Conservation (phyloP, 2,329 filamentous ascomycete species). For the Pestalotiopsis sp. region DNA sequence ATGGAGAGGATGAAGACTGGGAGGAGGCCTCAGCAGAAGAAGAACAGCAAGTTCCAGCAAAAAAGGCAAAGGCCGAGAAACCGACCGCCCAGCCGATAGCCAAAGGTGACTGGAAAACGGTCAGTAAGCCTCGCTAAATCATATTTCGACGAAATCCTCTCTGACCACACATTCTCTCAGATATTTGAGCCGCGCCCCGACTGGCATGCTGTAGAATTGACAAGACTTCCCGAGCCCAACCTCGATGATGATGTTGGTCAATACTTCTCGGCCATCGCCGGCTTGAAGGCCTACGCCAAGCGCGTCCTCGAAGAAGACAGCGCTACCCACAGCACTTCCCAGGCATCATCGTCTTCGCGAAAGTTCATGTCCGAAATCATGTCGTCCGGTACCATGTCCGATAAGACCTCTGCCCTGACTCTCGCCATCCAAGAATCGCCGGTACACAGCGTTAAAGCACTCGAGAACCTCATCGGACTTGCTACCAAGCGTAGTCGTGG, state of each 20-base stretch:
- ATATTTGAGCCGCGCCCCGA: slow-evolving; percentile 58
- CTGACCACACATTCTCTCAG: slow-evolving; percentile 30
- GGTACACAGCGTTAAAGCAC: slow-evolving; percentile 84
- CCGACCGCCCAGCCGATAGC: slow-evolving; percentile 23
- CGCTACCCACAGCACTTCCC: slow-evolving; percentile 69
- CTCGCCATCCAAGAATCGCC: slow-evolving; percentile 95
- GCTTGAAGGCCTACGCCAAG: slow-evolving; percentile 69
- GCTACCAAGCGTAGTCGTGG: slow-evolving; percentile 93
- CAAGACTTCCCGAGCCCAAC: slow-evolving; percentile 41
- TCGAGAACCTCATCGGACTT: slow-evolving; percentile 79
- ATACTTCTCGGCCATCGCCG: slow-evolving; percentile 44
- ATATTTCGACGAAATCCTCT: slow-evolving; percentile 3
- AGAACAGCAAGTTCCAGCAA: slow-evolving; percentile 27
- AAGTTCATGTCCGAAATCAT: slow-evolving; percentile 98
- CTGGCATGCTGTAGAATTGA: slow-evolving; percentile 51
- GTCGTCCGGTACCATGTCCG: slow-evolving; percentile 91
- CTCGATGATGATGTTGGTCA: slow-evolving; percentile 47
- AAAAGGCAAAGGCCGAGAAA: slow-evolving; percentile 31
- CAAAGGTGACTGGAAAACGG: slow-evolving; percentile 38
- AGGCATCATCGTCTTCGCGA: slow-evolving; percentile 81
- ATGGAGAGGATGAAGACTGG: slow-evolving; percentile 37
- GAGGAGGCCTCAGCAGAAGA: slow-evolving; percentile 35
- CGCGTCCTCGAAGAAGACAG: slow-evolving; percentile 77
- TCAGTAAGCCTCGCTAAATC: slow-evolving; percentile 37
- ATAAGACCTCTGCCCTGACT: slow-evolving; percentile 94